Evolutionary conservation across 805 yeast genomes (phyloP).

Genomic region (Wickerhamiella spandovensis): DNA sequence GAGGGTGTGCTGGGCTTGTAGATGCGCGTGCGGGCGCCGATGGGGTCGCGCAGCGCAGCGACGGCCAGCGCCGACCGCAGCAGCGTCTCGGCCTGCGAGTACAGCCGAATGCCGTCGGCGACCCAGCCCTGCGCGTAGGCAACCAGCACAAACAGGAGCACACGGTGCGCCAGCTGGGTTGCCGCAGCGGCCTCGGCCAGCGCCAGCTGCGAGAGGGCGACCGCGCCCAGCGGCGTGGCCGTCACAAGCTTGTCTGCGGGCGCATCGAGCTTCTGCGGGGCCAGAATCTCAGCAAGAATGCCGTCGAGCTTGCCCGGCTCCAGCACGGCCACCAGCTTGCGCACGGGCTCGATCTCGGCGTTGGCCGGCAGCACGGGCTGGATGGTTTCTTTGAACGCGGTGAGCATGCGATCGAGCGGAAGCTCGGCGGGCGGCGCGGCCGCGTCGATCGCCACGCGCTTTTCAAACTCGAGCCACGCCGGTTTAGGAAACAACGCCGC

Average conservation of each 20-base stretch:
- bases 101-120: constrained; percentile 2
- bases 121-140: constrained; percentile 17
- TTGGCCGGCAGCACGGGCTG: constrained; percentile 5
- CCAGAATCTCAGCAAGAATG: not conserved
- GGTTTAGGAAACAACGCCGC: not conserved
- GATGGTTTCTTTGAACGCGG: constrained; percentile 7
- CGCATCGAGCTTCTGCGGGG: not conserved
- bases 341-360: not conserved
- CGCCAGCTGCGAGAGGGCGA: constrained; percentile 4
- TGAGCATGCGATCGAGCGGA: constrained; percentile 15
- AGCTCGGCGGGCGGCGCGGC: constrained; percentile 4
- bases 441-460: not conserved
- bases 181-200: not conserved
- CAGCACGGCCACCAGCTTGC: not conserved
- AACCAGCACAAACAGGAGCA: constrained; percentile 2
- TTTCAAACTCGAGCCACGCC: constrained; percentile 2
- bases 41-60: constrained; percentile 1
- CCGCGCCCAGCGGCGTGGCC: constrained; percentile 9
- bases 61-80: constrained; percentile 4
- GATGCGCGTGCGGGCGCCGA: not conserved
- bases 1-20: not conserved
- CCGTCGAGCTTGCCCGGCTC: constrained; percentile 4
- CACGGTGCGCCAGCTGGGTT: not conserved
- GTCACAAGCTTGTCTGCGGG: not conserved
- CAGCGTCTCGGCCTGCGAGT: constrained; percentile 1